Conservation (phyloP, 2,329 filamentous ascomycete genomes). For the Verticillium nubilum region DNA sequence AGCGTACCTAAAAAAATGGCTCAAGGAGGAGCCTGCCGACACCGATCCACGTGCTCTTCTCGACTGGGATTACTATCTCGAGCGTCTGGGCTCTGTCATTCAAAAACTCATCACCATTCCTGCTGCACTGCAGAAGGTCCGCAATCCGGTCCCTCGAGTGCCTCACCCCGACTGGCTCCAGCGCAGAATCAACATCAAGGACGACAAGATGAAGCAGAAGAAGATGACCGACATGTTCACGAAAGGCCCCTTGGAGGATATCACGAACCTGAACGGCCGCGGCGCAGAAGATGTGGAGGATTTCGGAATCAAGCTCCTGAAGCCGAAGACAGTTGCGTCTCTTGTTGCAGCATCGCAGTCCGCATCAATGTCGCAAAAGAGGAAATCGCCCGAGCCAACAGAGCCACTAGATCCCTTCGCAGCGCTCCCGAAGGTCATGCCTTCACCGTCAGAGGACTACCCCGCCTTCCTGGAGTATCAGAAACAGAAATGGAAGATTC, state of each 20-base stretch:
- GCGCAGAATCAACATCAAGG: constrained; percentile 86
- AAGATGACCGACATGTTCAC: constrained; percentile 93
- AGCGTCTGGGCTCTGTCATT: constrained; percentile 92
- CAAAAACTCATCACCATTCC: constrained; percentile 99
- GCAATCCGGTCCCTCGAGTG: constrained; percentile 90
- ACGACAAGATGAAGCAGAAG: constrained; percentile 97
- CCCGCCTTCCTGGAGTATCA: constrained; percentile 85
- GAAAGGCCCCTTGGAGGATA: constrained; percentile 68
- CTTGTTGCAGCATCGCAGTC: constrained; percentile 52
- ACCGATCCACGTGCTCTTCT: constrained; percentile 87
- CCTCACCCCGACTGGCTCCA: constrained; percentile 96
- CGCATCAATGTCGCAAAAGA: constrained; percentile 52
- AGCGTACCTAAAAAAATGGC: constrained; percentile 88
- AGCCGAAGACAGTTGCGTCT: constrained; percentile 53
- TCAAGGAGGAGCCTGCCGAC: constrained; percentile 85
- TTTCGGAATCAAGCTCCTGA: constrained; percentile 64
- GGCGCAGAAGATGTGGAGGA: constrained; percentile 72
- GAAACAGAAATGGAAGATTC: constrained; percentile 98
- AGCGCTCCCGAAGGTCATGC: constrained; percentile 76
- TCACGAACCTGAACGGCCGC: constrained; percentile 56
- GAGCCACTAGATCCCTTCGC: constrained; percentile 74
- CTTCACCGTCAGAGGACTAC: constrained; percentile 81
- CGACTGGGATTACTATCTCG: constrained; percentile 96
- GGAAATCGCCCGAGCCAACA: constrained; percentile 66
- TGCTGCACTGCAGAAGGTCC: constrained; percentile 88